Evolutionary conservation across 257 asterid genomes (phyloP).

Genomic region (Rauvolfia tetraphylla): DNA sequence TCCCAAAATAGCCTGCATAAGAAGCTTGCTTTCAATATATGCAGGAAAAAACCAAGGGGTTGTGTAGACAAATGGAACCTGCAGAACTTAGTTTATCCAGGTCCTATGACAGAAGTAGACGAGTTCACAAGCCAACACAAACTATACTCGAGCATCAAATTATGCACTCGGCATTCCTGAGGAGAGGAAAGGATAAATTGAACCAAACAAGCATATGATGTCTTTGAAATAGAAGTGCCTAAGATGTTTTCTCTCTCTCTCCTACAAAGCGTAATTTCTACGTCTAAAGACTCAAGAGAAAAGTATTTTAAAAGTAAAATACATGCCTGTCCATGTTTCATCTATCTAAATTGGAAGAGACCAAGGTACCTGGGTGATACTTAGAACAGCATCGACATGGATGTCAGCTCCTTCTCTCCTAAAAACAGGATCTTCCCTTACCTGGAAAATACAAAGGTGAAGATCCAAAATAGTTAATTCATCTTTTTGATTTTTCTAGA

Average conservation of each 20-base stretch:
- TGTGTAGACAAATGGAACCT: neutral
- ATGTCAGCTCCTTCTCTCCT: conserved; percentile 90
- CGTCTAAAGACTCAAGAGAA: neutral
- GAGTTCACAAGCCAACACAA: neutral
- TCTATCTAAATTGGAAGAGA: neutral
- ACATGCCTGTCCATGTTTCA: neutral
- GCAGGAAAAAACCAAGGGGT: neutral
- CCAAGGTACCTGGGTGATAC: conserved; percentile 74
- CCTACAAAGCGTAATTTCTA: neutral
- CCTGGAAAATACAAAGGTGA: conserved; percentile 43
- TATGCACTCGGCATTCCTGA: neutral
- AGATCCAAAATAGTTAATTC: conserved; percentile 15
- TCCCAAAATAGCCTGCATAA: conserved; percentile 85
- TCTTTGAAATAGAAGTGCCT: neutral
- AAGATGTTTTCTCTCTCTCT: neutral
- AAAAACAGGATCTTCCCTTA: conserved; percentile 93
- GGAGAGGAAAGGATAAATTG: neutral
- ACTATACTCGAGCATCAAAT: neutral
- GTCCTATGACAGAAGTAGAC: neutral
- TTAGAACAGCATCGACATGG: conserved; percentile 81
- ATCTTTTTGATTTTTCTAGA: neutral
- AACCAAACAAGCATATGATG: neutral
- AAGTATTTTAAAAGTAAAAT: neutral
- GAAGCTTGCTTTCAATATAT: neutral
- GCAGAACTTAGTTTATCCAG: neutral